Base-by-base conservation (phyloP, 495 filamentous ascomycete genomes). In the Aspergillus mulundensis region DNA sequence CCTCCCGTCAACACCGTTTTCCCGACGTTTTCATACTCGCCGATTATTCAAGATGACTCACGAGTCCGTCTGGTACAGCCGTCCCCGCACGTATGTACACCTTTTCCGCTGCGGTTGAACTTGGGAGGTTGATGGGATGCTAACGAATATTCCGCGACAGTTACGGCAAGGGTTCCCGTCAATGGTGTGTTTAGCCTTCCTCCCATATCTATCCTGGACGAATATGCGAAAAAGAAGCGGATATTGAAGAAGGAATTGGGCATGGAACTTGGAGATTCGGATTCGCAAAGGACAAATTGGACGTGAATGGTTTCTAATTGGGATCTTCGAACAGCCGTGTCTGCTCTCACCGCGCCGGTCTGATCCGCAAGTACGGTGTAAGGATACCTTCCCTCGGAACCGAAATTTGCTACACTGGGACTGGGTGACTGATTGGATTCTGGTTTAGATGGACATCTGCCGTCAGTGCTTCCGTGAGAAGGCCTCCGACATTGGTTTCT, bases 401-500 rank as follows among this genome's bases (percentile, higher is more conserved):
- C 24, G 50, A 30, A 39, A 7, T 42, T 36, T n/a, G 47, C 3
- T 36, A 19, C 44, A 23, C 36, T 50, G 47, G 54, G 53, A 55
- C 16, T 14, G 8, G 44, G 40, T 59, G 44, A 54, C 57, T 62
- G 55, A 61, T 51, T 16, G 48, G 56, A 45, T 30, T 55, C 32
- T 54, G 24, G 10, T 66, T 56, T 53, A 75, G 73, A 77, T 98
- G 71, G 92, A 97, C 80, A 93, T 97, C 84, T 97, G 93, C 88
- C 89, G 91, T 84, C 92, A 98, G 81, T 97, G 94, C 87, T 98
- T 98, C 85, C 81, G 94, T 71, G 94, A 98, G 86, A 97, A 97
- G 85, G 81, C 85, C 62, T 66, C 80, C 71, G 93, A 97, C 75
- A 96, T 98, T 77, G 94, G 94, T 67, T 98, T 98, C 84, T 80